phyloP scores from a whole-genome alignment of 805 yeast genomes.

The Tetrapisispora nanseiensis region DNA sequence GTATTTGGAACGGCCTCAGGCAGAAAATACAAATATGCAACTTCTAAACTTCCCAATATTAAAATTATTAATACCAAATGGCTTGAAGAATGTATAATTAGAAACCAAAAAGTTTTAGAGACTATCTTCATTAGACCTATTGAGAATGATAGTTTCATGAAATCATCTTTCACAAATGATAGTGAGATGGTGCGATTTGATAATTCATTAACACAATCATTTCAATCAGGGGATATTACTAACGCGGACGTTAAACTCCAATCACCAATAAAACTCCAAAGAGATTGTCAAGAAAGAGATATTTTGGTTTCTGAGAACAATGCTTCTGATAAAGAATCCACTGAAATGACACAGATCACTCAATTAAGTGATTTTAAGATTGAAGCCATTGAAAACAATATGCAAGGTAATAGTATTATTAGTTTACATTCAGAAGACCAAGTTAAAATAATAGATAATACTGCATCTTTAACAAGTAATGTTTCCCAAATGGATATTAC shows the following conservation, averaged over 20 bases:
- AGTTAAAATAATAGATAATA: too few relatives aligned
- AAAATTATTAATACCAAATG: background rate
- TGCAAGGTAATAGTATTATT: too few relatives aligned
- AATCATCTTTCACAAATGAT: background rate
- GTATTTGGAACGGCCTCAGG: conserved; percentile 62
- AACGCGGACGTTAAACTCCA: background rate
- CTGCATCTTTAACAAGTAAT: too few relatives aligned
- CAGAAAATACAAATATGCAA: conserved; percentile 63
- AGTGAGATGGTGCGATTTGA: too few relatives aligned
- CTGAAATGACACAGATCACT: background rate
- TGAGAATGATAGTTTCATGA: background rate
- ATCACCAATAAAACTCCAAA: background rate
- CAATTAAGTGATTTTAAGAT: background rate
- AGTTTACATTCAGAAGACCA: too few relatives aligned
- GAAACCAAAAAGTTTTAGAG: background rate
- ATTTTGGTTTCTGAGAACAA: background rate
- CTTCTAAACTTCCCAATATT: background rate
- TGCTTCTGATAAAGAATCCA: background rate
- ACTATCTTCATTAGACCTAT: background rate
- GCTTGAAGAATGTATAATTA: conserved; percentile 1
- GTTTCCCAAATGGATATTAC: too few relatives aligned
- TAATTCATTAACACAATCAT: too few relatives aligned
- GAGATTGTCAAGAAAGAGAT: background rate
- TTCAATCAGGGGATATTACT: background rate
- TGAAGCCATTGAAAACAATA: background rate